Base-by-base conservation (phyloP, 1,284 basidiomycete species). In the Porodaedalea pini region DNA sequence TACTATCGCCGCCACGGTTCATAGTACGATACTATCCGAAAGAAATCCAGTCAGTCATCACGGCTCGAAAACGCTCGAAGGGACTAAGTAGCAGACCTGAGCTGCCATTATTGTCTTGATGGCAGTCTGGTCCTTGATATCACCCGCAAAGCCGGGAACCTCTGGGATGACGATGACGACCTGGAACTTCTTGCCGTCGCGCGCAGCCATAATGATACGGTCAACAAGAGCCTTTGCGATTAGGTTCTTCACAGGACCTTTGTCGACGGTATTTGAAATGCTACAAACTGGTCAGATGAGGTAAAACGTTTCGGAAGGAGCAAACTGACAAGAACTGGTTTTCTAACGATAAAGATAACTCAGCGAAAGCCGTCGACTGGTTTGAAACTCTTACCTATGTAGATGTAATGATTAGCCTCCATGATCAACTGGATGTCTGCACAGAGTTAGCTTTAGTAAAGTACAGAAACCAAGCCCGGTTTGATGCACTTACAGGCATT, bases 281-380 rank as follows among this genome's bases (percentile, higher is more conserved):
- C 90, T 92, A 59, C 23, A 39, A 54, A n/a, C 11, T 19, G 49
- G 21, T 10, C 1, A 23, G 8, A 19, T 40, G n/a, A 51, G 34
- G 8, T 7, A 21, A 25, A 32, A 17, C 27, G 15, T 10, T 11
- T 10, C 13, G 36, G 47, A 36, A 21, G 13, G 21, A 53, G n/a
- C 15, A 4, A 19, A 77, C 90, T 71, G 64, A 93, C 90, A 94
- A 96, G 76, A 95, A 96, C 69, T 96, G 93, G 66, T 97, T 96
- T 74, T 96, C 92, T 88, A 64, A 8, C n/a, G 45, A 27, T 34
- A 6, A 52, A 37, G 2, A 0, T 29, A 11, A 45, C 25, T 32
- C 37, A 32, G 34, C 3, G 50, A 8, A 17, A 17, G 21, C 21
- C 13, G n/a, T 21, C 6, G 8, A 25, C 8, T 21, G 13, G 25